Evolutionary conservation across 179 eudicot species (phyloP).

Genomic region (Beta lomatogona): DNA sequence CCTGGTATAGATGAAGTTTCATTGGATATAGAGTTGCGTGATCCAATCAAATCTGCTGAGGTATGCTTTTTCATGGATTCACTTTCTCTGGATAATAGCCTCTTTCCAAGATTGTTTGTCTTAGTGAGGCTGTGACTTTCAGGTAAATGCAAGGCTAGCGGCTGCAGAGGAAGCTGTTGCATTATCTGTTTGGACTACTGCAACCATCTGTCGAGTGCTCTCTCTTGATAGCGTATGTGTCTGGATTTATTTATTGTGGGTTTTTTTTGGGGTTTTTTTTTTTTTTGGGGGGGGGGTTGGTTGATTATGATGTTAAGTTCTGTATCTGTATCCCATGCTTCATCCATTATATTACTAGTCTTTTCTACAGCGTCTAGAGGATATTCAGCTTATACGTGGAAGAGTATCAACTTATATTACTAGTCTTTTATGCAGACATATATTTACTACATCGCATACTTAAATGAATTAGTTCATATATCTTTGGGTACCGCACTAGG

Average conservation of each 20-base stretch:
- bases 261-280: neutral
- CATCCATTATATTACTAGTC: neutral
- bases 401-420: neutral
- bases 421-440: neutral
- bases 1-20: conserved; percentile 52
- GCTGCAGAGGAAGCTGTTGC: conserved; percentile 91
- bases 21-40: conserved; percentile 36
- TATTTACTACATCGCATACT: neutral
- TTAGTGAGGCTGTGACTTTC: conserved; percentile 28
- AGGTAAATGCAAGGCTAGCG: conserved; percentile 79
- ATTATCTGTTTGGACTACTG: conserved; percentile 85
- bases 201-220: conserved; percentile 86
- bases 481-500: neutral
- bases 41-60: conserved; percentile 51
- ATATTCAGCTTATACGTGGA: neutral
- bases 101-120: neutral
- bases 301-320: neutral
- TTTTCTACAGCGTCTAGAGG: neutral
- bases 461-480: neutral
- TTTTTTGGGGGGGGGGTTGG: neutral
- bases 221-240: conserved; percentile 81
- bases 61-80: conserved; percentile 36
- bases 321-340: neutral
- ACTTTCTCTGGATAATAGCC: neutral
- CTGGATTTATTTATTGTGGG: neutral